phyloP scores from a whole-genome alignment of 495 filamentous ascomycete genomes.

The Tuber umbilicatum region DNA sequence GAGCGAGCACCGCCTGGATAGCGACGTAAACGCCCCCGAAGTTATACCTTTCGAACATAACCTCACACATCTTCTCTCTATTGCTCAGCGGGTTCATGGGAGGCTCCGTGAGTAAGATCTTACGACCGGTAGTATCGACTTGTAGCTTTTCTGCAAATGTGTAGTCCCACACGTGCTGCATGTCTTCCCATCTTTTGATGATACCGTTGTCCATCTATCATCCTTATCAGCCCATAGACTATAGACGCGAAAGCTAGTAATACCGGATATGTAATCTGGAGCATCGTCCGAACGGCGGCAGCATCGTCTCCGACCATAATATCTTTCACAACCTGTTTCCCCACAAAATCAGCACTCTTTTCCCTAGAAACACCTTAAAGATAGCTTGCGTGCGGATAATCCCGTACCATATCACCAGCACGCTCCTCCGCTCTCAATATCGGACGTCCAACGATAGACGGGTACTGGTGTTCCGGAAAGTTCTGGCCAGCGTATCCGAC shows the following conservation, averaged over 20 bases:
- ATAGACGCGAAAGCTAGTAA: slow-evolving; percentile 27
- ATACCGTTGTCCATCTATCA: slow-evolving; percentile 96
- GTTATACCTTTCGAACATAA: slow-evolving; percentile 95
- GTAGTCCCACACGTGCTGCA: slow-evolving; percentile 99
- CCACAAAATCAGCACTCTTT: slow-evolving; percentile 12
- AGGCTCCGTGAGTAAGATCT: slow-evolving; percentile 96
- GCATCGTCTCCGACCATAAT: slow-evolving; percentile 99
- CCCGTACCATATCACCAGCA: slow-evolving; percentile 54
- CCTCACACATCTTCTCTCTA: slow-evolving; percentile 92
- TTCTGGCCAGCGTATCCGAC: slow-evolving; percentile 92
- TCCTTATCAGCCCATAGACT: not conserved
- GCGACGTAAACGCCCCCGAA: slow-evolving; percentile 98
- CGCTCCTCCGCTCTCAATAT: slow-evolving; percentile 94
- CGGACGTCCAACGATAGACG: slow-evolving; percentile 94
- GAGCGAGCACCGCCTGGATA: slow-evolving; percentile 92
- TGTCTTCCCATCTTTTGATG: slow-evolving; percentile 98
- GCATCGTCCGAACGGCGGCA: slow-evolving; percentile 86
- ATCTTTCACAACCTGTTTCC: slow-evolving; percentile 69
- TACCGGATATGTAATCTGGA: slow-evolving; percentile 94
- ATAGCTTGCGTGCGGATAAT: not conserved
- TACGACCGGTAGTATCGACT: slow-evolving; percentile 81
- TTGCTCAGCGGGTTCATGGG: slow-evolving; percentile 97
- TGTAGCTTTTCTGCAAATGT: slow-evolving; percentile 96
- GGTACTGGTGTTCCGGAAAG: slow-evolving; percentile 97
- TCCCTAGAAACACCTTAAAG: not conserved